Evolutionary conservation across 2,329 filamentous ascomycete species (phyloP), one percentile per base, ranked within the genome.

Genomic region (Phialophora macrospora): DNA sequence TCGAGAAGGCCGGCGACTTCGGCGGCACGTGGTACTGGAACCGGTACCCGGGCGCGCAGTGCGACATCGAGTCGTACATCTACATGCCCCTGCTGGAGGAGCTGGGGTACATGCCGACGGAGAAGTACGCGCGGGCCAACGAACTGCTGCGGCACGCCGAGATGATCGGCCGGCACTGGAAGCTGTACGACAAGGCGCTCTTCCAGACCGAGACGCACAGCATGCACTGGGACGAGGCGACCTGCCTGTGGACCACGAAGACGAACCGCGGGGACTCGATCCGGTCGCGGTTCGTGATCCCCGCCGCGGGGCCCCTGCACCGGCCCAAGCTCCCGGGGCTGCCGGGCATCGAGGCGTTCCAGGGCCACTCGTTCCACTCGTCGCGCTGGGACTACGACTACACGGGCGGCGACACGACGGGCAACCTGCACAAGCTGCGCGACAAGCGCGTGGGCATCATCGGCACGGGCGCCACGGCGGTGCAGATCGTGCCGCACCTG

Each of bases 301-400:
- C 75, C 4, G 78, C 78, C 3, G 74, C 75, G 24, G 80, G 81
- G 3, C 80, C 82, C 24, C 76, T 71, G 4, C 62, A 65, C 30
- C 44, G 60, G 22, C 69, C 69, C 17, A 69, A 69, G 48, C 54
- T 71, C 1, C 68, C 68, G 1, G 72, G 74, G 1, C 70, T 76
- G 24, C 71, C 71, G 26, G 73, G 73, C 2, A 68, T 71, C 0
- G 64, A 68, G 1, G 55, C 58, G 0, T 83, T 80, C 68, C 66
- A 76, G 44, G 80, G 80, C 12, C 71, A 77, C 4, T 74, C 75
- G 46, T 81, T 82, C 64, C 81, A 83, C 70, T 79, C 80, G 0
- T 72, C 75, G 3, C 76, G 80, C 11, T 83, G 81, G 81, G 74
- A 81, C 62, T 82, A 80, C 59, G 67, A 72, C 3, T 67, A 75